These are phyloP conservation scores for Wickerhamiella spandovensis DNA, from an alignment of 805 yeast species.

Conservation along the genomic window DNA sequence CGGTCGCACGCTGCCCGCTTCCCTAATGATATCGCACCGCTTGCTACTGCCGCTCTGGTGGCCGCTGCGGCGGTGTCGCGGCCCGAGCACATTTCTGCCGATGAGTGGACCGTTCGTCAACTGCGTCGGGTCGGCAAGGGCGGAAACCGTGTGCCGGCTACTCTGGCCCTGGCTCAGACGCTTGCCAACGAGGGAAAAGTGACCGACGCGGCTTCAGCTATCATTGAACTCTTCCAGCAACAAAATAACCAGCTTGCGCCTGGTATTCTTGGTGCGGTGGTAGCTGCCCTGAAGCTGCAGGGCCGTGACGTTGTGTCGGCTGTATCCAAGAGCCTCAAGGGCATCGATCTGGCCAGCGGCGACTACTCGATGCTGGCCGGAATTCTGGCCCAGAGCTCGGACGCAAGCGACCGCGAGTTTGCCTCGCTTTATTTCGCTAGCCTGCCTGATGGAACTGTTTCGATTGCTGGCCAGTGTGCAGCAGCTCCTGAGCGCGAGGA, in stretches of 20 bases:
- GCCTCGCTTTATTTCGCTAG: neutral
- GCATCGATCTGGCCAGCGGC: neutral
- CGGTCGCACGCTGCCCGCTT: slow-evolving; percentile 9
- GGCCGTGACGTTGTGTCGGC: slow-evolving; percentile 2
- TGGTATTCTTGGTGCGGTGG: slow-evolving; percentile 37
- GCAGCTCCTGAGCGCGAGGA: slow-evolving; percentile 1
- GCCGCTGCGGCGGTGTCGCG: neutral
- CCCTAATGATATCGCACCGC: slow-evolving; percentile 14
- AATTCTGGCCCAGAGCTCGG: neutral
- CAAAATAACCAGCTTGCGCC: neutral
- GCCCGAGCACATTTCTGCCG: neutral
- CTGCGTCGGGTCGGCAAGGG: slow-evolving; percentile 2
- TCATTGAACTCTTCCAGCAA: neutral
- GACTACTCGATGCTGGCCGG: slow-evolving; percentile 1
- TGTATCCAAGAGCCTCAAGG: neutral
- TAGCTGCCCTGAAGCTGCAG: slow-evolving; percentile 25
- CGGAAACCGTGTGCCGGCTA: slow-evolving; percentile 19
- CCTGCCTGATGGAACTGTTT: neutral
- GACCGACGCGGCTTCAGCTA: neutral
- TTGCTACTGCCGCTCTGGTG: slow-evolving; percentile 1
- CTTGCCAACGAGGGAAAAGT: neutral
- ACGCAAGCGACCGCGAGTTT: neutral
- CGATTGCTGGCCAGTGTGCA: neutral
- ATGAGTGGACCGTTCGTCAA: neutral
- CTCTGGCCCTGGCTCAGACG: slow-evolving; percentile 20